A percentile compares a stretch with the other conserved stretches of the same genome.
These are phyloP conservation scores for Salix purpurea DNA, from an alignment of 345 rosid species.

Conservation along the genomic window DNA sequence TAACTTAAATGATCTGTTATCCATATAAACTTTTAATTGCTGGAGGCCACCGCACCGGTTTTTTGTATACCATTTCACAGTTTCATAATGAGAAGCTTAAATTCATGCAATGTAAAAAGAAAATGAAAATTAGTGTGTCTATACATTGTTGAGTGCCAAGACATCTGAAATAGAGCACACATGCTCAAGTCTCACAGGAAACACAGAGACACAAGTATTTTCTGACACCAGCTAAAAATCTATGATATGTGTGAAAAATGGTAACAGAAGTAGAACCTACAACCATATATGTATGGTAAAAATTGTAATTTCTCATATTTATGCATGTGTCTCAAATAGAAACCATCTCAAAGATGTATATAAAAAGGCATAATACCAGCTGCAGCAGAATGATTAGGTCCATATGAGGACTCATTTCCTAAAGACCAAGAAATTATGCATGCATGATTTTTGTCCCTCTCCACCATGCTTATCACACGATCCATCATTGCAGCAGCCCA, in stretches of 20 bases:
- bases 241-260: no score
- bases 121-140: not conserved
- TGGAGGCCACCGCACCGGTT: not conserved
- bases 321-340: not conserved
- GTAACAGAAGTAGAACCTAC: not conserved
- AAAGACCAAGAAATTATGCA: constrained; percentile 92
- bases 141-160: not conserved
- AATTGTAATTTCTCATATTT: not conserved
- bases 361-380: constrained; percentile 54
- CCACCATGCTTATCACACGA: constrained; percentile 96
- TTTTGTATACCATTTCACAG: not conserved
- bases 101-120: not conserved
- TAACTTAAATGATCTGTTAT: not conserved
- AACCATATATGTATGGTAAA: not conserved
- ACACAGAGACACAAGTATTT: not conserved
- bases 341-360: not conserved
- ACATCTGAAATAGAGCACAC: not conserved
- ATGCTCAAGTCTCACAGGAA: not conserved
- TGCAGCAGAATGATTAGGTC: constrained; percentile 95
- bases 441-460: constrained; percentile 93
- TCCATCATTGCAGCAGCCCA: constrained; percentile 97
- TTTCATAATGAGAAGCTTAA: not conserved
- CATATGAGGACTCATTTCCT: constrained; percentile 92
- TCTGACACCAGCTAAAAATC: not conserved
- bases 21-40: not conserved